Base-by-base conservation (phyloP, 164 flowering plant genomes). In the Macadamia integrifolia region DNA sequence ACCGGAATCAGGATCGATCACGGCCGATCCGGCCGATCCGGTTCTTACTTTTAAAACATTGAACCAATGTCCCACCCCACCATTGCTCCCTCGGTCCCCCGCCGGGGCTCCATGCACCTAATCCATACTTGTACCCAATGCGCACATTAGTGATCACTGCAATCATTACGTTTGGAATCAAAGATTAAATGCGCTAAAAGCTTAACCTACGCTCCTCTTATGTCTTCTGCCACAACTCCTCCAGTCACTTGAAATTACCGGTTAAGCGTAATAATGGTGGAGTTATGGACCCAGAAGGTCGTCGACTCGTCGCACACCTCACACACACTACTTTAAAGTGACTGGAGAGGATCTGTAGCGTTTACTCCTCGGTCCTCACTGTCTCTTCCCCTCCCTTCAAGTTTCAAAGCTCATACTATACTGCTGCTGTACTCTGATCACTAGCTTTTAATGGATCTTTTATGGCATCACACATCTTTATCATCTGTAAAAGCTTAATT, bases 391-490 rank as follows among this genome's bases (percentile, higher is more conserved):
- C 28, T 55, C 46, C 70, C 46, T 23, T 30, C 31, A 11, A 40
- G 8, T 56, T 66, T 50, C n/a, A 58, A 49, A 5, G 40, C 5
- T 35, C 40, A 35, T 35, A 48, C 57, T 9, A 50, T 30, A 64
- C 64, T 18, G 23, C 28, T 15, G 29, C 31, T 1, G 40, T 5
- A 35, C 44, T 35, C 70, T 66, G 68, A 58, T 64, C 72, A 62
- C 73, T 69, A 80, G 70, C 75, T 70, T 70, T 81, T 53, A 81
- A 76, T 81, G 80, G 81, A 78, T 81, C 80, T 74, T 71, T 64
- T 30, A 57, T 52, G 74, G 43, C 73, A 35, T 59, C 61, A 43
- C 31, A 17, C 62, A 66, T 15, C 67, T 50, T 61, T 56, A 71
- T 70, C 64, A n/a, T 66, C 63, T 67, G 75, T 63, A 44, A 23